Evolutionary conservation across 2,329 filamentous ascomycete genomes (phyloP).

Genomic region (Penicillium sp.): DNA sequence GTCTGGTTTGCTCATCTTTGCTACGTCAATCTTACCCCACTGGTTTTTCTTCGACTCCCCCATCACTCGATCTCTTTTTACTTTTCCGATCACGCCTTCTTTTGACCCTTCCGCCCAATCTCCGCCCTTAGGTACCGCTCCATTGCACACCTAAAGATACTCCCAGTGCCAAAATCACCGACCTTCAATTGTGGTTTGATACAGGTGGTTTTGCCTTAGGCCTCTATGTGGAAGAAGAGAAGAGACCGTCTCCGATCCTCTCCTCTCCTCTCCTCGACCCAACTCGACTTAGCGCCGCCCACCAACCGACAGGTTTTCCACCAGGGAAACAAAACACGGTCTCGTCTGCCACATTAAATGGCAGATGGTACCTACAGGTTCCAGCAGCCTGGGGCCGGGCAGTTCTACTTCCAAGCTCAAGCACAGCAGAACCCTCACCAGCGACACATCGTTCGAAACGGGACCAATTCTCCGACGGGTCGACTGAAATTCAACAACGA

Average conservation of each 20-base stretch:
- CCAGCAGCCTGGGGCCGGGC: conserved; percentile 55
- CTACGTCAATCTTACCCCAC: conserved; percentile 16
- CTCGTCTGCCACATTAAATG: conserved; percentile 53
- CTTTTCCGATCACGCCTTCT: conserved; percentile 11
- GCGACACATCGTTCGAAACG: conserved; percentile 47
- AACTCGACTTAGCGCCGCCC: conserved; percentile 25
- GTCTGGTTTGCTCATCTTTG: conserved; percentile 22
- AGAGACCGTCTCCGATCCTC: conserved; percentile 45
- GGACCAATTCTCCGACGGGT: conserved; percentile 48
- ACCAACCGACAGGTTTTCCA: conserved; percentile 27
- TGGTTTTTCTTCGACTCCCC: conserved; percentile 10
- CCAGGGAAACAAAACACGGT: conserved; percentile 40
- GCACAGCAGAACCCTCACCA: conserved; percentile 45
- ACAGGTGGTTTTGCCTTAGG: conserved; percentile 36
- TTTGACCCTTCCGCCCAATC: conserved; percentile 32
- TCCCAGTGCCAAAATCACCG: conserved; percentile 15
- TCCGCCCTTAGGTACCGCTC: conserved; percentile 27
- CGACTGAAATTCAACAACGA: conserved; percentile 48
- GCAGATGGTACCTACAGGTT: conserved; percentile 57
- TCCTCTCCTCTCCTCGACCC: conserved; percentile 34
- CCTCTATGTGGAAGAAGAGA: conserved; percentile 52
- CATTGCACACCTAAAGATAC: conserved; percentile 11
- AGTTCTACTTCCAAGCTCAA: conserved; percentile 49
- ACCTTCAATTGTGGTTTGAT: conserved; percentile 21
- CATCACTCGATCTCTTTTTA: not conserved